Conservation (phyloP, 2,329 filamentous ascomycete genomes). For the Chalara sp. region DNA sequence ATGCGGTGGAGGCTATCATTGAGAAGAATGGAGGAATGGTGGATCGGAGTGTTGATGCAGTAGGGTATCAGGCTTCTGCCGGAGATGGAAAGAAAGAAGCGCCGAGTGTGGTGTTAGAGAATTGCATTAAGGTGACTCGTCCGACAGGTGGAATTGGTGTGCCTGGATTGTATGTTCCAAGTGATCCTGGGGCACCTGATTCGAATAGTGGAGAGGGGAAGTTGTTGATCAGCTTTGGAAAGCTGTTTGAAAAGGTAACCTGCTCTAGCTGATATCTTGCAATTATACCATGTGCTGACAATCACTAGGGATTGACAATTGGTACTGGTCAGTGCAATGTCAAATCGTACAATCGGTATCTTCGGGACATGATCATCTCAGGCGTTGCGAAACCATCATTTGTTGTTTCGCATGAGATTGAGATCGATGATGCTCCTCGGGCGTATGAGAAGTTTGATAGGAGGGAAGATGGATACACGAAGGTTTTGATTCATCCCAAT, state of each 20-base stretch:
- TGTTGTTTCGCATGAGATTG: slow-evolving; percentile 58
- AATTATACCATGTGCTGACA: background rate
- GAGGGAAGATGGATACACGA: slow-evolving; percentile 59
- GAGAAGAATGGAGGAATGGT: slow-evolving; percentile 52
- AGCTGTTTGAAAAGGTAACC: slow-evolving; percentile 58
- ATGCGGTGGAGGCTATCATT: slow-evolving; percentile 55
- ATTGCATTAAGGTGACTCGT: slow-evolving; percentile 23
- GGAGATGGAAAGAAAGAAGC: slow-evolving; percentile 46
- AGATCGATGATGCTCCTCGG: slow-evolving; percentile 51
- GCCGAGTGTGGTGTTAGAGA: slow-evolving; percentile 42
- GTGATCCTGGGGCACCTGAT: slow-evolving; percentile 57
- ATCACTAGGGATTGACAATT: slow-evolving; percentile 45
- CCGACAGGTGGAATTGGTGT: slow-evolving; percentile 25
- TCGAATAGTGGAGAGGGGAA: slow-evolving; percentile 54
- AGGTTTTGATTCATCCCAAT: slow-evolving; percentile 62
- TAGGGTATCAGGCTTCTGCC: slow-evolving; percentile 57
- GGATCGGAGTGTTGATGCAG: slow-evolving; percentile 57
- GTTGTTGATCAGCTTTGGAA: slow-evolving; percentile 58
- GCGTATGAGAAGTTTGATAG: slow-evolving; percentile 63
- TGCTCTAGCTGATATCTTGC: background rate
- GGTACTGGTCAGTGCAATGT: slow-evolving; percentile 62
- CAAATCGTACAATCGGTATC: slow-evolving; percentile 59
- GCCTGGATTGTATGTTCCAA: slow-evolving; percentile 29
- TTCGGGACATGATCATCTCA: slow-evolving; percentile 58
- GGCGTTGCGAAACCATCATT: slow-evolving; percentile 61